Conservation (phyloP, 2,329 filamentous ascomycete genomes). For the Alternaria sp. region DNA sequence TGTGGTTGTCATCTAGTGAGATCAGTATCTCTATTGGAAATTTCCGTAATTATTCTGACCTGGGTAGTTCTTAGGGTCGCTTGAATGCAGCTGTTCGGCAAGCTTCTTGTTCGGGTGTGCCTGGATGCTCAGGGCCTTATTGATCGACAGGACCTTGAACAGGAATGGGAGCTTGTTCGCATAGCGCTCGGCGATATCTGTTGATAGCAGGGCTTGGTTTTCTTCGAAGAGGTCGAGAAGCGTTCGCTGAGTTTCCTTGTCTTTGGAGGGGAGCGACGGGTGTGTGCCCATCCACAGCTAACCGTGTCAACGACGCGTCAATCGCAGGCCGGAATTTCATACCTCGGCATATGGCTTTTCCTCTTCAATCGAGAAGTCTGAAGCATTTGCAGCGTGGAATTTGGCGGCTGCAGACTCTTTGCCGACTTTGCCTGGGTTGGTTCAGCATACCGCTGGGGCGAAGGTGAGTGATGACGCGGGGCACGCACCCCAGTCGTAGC, state of each 20-base stretch:
- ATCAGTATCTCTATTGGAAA: background rate
- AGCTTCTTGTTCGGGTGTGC: conserved; percentile 96
- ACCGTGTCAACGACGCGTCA: conserved; percentile 25
- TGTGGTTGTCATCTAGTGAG: conserved; percentile 86
- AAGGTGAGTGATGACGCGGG: conserved; percentile 27
- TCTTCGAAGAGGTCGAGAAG: conserved; percentile 87
- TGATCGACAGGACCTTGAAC: conserved; percentile 96
- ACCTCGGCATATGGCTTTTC: conserved; percentile 96
- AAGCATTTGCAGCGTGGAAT: conserved; percentile 84
- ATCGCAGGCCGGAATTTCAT: conserved; percentile 1
- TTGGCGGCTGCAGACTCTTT: conserved; percentile 84
- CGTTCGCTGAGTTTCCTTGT: conserved; percentile 80
- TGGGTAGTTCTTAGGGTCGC: conserved; percentile 92
- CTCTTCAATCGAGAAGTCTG: conserved; percentile 77
- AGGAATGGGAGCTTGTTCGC: conserved; percentile 88
- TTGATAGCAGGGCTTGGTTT: conserved; percentile 81
- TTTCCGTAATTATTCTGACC: conserved; percentile 2
- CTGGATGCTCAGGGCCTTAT: conserved; percentile 95
- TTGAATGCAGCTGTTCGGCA: conserved; percentile 83
- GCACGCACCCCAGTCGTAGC: conserved; percentile 88
- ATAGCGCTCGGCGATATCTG: conserved; percentile 75
- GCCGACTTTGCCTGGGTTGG: conserved; percentile 76
- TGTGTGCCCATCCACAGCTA: conserved; percentile 99
- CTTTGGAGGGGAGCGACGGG: conserved; percentile 91
- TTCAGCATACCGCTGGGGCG: conserved; percentile 33